Evolutionary conservation across 2,329 filamentous ascomycete genomes (phyloP).

Genomic region (Golovinomyces cichoracearum): DNA sequence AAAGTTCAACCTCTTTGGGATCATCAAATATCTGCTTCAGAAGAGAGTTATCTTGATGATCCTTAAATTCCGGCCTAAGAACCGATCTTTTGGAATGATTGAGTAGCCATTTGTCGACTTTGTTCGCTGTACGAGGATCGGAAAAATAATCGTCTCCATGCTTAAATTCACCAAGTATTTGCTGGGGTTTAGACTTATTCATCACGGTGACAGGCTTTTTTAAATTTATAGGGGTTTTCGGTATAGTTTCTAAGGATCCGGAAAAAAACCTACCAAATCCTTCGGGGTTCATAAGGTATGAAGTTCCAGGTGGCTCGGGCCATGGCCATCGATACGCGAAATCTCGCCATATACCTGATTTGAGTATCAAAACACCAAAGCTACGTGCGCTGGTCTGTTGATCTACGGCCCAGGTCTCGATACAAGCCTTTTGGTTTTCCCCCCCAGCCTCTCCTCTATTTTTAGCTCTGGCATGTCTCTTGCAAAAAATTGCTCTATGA

Average conservation of each 20-base stretch:
- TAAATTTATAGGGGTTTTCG: neutral
- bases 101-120: neutral
- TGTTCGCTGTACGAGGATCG: neutral
- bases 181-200: neutral
- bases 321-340: conserved; percentile 1
- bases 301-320: neutral
- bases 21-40: neutral
- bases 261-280: neutral
- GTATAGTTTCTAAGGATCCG: neutral
- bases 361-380: neutral
- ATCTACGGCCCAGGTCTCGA: neutral
- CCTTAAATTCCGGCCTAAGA: neutral
- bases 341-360: conserved; percentile 1
- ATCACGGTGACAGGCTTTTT: neutral
- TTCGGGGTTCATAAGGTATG: neutral
- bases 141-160: neutral
- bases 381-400: neutral
- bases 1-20: neutral
- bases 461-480: neutral
- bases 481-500: neutral
- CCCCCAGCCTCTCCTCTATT: neutral
- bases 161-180: neutral
- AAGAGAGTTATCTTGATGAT: neutral
- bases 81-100: neutral
- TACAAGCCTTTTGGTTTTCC: neutral